Evolutionary conservation across 441 rosid genomes (phyloP).

Genomic region (Pelargonium fulgidum): DNA sequence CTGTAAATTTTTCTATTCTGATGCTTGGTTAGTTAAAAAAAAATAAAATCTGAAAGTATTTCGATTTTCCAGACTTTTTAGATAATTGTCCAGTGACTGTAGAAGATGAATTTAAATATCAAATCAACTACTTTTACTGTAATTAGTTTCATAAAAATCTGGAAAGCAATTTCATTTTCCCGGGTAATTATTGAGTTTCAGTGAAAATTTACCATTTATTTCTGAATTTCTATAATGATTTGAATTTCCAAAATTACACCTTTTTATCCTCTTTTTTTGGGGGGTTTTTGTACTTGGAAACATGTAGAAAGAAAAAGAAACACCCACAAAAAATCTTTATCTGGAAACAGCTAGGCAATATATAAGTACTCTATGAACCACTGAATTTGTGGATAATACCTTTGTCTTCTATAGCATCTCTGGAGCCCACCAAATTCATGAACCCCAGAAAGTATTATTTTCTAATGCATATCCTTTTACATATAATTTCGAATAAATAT

Average conservation of each 20-base stretch:
- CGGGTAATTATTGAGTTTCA: background rate
- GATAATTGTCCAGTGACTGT: too few relatives aligned
- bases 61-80: too few relatives aligned
- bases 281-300: too few relatives aligned
- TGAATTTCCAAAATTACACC: too few relatives aligned
- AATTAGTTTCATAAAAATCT: background rate
- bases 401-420: slow-evolving; percentile 1
- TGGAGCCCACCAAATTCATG: background rate
- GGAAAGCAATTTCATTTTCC: background rate
- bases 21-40: too few relatives aligned
- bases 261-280: too few relatives aligned
- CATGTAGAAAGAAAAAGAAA: too few relatives aligned
- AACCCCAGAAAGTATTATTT: background rate
- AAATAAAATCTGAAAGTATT: too few relatives aligned
- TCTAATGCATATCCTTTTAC: background rate
- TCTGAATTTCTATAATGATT: background rate
- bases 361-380: background rate
- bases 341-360: background rate
- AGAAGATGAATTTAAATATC: too few relatives aligned
- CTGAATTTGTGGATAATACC: slow-evolving; percentile 3
- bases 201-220: background rate
- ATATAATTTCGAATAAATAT: background rate
- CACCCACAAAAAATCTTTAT: background rate
- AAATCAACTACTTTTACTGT: too few relatives aligned
- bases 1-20: too few relatives aligned